Base-by-base conservation (phyloP, 2,329 filamentous ascomycete genomes). In the Domatiomyces globalis region DNA sequence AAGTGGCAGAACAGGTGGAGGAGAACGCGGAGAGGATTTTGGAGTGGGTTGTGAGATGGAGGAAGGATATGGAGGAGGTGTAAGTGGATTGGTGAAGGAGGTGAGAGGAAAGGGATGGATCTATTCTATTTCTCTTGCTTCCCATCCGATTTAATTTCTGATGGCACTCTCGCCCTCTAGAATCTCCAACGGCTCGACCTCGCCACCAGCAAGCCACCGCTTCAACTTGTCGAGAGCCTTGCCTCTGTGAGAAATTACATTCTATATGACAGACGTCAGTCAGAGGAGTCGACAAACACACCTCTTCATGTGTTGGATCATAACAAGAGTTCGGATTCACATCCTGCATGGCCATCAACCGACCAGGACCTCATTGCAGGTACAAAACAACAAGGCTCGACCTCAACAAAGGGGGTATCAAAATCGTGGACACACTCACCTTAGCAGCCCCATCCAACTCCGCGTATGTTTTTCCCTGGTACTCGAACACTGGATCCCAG, bases 401-500 rank as follows among this genome's bases (percentile, higher is more conserved):
- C 2, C 8, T 33, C 10, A 39, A 39, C 33, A 39, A 15, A 5
- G 15, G 33, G 9, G 33, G 33, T 15, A 15, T 2, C 12, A 15
- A 39, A 39, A 39, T 5, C 29, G 12, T 44, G 43, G 12, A 8
- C 22, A 15, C 20, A 61, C 72, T 63, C 74, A 89, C 88, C 85
- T 95, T 90, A 72, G 86, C 87, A 68, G 85, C 73, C 57, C 81
- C 89, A 49, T 87, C 84, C 92, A 98, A 98, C 72, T 98, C 92
- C 25, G 92, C 92, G 66, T 94, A 83, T 72, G 92, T 98, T 69
- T 87, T 73, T 43, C 89, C 89, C 58, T 94, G 78, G 60, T 94
- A 90, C 70, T 98, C 92, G 62, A 98, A 98, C 58, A 94, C 84
- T 1, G 92, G 81, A 67, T 98, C 92, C 92, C 92, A 98, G 45